A percentile compares a stretch with the other conserved stretches of the same genome.
Evolutionary conservation across 371 early-diverging fungal genomes (phyloP).

Genomic region (Mucor piriformis): DNA sequence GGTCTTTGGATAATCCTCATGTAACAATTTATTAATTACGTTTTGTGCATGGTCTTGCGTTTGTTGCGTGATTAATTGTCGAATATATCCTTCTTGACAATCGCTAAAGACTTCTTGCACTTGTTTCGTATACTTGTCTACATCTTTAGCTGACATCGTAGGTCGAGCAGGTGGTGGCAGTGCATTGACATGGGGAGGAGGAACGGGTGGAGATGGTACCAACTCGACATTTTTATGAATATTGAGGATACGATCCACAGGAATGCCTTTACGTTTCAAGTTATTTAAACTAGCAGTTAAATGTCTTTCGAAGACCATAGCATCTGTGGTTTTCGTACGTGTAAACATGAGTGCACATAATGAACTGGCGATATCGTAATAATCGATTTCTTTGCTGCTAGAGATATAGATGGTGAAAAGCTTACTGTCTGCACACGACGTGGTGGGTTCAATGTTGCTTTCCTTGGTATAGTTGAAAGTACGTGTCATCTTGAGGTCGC

Average conservation of each 20-base stretch:
- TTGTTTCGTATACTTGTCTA: conserved; percentile 48
- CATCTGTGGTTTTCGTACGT: conserved; percentile 67
- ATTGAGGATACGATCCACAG: conserved; percentile 87
- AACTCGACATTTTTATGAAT: conserved; percentile 38
- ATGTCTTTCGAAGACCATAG: conserved; percentile 66
- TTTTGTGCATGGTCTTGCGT: conserved; percentile 59
- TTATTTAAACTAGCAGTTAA: conserved; percentile 65
- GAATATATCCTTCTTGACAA: conserved; percentile 66
- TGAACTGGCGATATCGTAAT: conserved; percentile 79
- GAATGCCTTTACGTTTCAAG: conserved; percentile 78
- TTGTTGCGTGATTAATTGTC: conserved; percentile 55
- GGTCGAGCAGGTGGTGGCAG: conserved; percentile 8
- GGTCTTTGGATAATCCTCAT: conserved; percentile 59
- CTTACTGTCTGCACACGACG: conserved; percentile 66
- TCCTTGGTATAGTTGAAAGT: conserved; percentile 63
- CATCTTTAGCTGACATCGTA: conserved; percentile 22
- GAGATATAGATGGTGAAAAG: conserved; percentile 67
- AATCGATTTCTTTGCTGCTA: conserved; percentile 65
- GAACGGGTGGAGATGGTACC: conserved; percentile 11
- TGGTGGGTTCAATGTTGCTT: conserved; percentile 63
- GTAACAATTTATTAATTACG: conserved; percentile 64
- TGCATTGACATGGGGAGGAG: too few relatives aligned
- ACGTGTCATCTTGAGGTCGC: conserved; percentile 63
- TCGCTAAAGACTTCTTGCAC: conserved; percentile 72
- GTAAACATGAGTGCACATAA: conserved; percentile 64